phyloP scores from a whole-genome alignment of 1,139 yeast species.

The Geotrichum aggregatum region DNA sequence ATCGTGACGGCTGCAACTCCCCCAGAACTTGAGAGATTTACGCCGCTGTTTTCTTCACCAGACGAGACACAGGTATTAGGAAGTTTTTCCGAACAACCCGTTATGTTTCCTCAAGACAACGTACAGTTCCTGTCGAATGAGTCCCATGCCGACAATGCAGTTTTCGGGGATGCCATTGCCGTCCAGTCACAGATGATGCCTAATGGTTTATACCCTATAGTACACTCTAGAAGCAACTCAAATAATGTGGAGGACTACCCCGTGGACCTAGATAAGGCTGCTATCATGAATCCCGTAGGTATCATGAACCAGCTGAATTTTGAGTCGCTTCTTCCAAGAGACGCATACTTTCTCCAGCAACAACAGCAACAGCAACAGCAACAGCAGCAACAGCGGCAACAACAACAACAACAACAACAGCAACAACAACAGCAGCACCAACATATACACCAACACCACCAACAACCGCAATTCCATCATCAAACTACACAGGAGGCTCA shows the following conservation, averaged over 20 bases:
- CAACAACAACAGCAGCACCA: not conserved
- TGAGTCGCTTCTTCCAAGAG: not conserved
- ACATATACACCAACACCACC: too few relatives aligned
- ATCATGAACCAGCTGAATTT: not conserved
- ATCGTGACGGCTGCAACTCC: constrained; percentile 2
- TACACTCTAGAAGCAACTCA: constrained; percentile 28
- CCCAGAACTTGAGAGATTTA: constrained; percentile 1
- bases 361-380: not conserved
- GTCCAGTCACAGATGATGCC: constrained; percentile 6
- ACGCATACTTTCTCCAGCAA: not conserved
- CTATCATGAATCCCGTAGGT: not conserved
- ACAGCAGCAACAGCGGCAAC: not conserved
- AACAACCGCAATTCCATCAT: too few relatives aligned
- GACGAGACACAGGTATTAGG: not conserved
- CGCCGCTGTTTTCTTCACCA: constrained; percentile 8
- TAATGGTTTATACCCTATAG: constrained; percentile 28
- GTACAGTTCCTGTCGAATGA: not conserved
- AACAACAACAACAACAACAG: not conserved
- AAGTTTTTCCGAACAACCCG: constrained; percentile 4
- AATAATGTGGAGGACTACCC: constrained; percentile 5
- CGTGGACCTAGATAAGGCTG: not conserved
- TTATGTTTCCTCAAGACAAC: constrained; percentile 1
- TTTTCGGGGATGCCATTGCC: not conserved
- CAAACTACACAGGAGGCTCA: too few relatives aligned
- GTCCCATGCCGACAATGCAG: constrained; percentile 1